Evolutionary conservation across 2,329 filamentous ascomycete species (phyloP).

Genomic region (Fusarium azukiicola): DNA sequence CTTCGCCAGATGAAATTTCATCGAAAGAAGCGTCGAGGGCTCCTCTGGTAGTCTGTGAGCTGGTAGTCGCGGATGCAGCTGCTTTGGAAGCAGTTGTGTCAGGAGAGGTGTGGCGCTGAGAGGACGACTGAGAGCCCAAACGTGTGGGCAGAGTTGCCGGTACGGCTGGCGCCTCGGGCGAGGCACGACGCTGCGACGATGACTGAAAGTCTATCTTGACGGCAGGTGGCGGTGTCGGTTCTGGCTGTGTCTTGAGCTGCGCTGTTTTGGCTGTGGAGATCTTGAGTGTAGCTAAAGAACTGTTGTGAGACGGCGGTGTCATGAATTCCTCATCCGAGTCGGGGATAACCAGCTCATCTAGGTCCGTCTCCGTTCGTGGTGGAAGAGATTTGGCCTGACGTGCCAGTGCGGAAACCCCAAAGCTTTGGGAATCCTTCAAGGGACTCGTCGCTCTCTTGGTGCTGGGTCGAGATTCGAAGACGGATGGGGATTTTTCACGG

Average conservation of each 20-base stretch:
- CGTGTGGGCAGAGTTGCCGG: slow-evolving; percentile 15
- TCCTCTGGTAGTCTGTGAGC: slow-evolving; percentile 35
- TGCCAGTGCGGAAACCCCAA: slow-evolving; percentile 18
- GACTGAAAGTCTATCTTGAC: slow-evolving; percentile 21
- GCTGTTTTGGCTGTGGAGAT: slow-evolving; percentile 16
- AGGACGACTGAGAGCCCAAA: slow-evolving; percentile 20
- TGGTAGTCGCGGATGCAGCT: slow-evolving; percentile 12
- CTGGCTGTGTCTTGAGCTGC: slow-evolving; percentile 4
- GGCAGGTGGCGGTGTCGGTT: slow-evolving; percentile 1
- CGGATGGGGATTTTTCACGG: slow-evolving; percentile 30
- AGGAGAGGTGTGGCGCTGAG: slow-evolving; percentile 37
- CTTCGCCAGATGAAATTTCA: slow-evolving; percentile 5
- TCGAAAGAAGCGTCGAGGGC: slow-evolving; percentile 25
- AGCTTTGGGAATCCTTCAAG: slow-evolving; percentile 31
- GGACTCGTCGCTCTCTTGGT: slow-evolving; percentile 32
- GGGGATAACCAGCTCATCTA: slow-evolving; percentile 68
- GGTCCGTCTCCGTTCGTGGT: slow-evolving; percentile 1
- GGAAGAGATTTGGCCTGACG: slow-evolving; percentile 8
- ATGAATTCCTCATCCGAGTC: slow-evolving; percentile 79
- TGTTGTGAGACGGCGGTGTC: slow-evolving; percentile 57
- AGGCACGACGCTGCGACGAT: slow-evolving; percentile 39
- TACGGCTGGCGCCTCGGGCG: slow-evolving; percentile 23
- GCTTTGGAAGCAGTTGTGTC: slow-evolving; percentile 26
- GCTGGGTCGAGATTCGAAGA: slow-evolving; percentile 23
- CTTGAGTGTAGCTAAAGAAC: slow-evolving; percentile 37